These are phyloP conservation scores for Oligophagozyma castellii DNA, from an alignment of 1,139 yeast genomes.

Conservation along the genomic window DNA sequence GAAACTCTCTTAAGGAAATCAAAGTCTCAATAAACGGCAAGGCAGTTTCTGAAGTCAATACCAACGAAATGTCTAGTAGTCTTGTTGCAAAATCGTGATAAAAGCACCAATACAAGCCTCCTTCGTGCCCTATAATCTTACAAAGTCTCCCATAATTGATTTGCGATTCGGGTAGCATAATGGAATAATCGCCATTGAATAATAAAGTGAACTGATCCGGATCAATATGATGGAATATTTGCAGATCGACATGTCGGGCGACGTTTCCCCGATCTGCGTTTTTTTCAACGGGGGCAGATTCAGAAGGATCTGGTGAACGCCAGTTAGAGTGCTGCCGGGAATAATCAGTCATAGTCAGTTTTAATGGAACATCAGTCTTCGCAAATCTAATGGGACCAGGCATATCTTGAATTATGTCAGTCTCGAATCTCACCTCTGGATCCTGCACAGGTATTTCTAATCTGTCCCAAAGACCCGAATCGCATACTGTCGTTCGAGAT, in stretches of 20 bases:
- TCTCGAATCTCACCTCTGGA: not conserved
- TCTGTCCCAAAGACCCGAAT: conserved; percentile 13
- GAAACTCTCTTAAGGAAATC: conserved; percentile 6
- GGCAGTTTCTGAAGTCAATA: conserved; percentile 3
- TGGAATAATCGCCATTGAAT: conserved; percentile 8
- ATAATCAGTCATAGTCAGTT: conserved; percentile 1
- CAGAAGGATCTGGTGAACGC: conserved; percentile 6
- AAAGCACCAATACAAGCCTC: conserved; percentile 6
- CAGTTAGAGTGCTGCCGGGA: conserved; percentile 7
- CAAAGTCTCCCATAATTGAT: not conserved
- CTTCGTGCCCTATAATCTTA: conserved; percentile 3
- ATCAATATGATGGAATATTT: conserved; percentile 5
- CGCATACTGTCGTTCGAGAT: conserved; percentile 3
- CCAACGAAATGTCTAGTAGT: conserved; percentile 4
- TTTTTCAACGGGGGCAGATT: conserved; percentile 1
- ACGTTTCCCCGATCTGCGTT: conserved; percentile 1
- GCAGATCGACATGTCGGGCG: conserved; percentile 5
- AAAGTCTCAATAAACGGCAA: conserved; percentile 4
- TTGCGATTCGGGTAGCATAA: conserved; percentile 1
- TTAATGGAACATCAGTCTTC: not conserved
- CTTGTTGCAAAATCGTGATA: conserved; percentile 7
- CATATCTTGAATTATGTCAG: conserved; percentile 9
- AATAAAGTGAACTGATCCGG: conserved; percentile 5
- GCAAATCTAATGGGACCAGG: conserved; percentile 8
- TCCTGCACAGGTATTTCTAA: conserved; percentile 5